Percentiles rank a stretch among this genome's conserved stretches.
These are phyloP conservation scores for Annulohypoxylon maeteangense DNA, from an alignment of 495 filamentous ascomycete species.

Conservation along the genomic window DNA sequence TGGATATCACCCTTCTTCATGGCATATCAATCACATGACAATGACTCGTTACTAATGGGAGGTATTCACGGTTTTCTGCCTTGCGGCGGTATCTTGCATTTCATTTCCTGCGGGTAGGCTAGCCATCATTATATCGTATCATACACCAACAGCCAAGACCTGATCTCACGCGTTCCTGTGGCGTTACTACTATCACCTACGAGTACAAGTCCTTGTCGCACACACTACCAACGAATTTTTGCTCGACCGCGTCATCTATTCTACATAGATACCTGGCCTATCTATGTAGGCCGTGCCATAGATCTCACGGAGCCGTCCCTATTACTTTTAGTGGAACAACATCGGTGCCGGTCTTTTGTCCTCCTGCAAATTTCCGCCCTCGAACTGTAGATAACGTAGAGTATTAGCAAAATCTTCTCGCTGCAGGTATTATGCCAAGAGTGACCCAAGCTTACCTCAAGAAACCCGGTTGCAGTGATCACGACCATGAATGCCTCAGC, in stretches of 20 bases:
- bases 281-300: not conserved
- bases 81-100: slow-evolving; percentile 4
- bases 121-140: slow-evolving; percentile 1
- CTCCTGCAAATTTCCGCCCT: slow-evolving; percentile 49
- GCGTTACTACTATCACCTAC: not conserved
- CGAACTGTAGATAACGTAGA: slow-evolving; percentile 50
- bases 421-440: not conserved
- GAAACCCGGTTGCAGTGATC: slow-evolving; percentile 67
- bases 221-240: not conserved
- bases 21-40: slow-evolving; percentile 30
- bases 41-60: slow-evolving; percentile 3
- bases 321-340: slow-evolving; percentile 41
- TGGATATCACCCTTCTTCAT: not conserved
- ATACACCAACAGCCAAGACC: not conserved
- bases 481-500: slow-evolving; percentile 68
- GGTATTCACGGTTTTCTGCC: slow-evolving; percentile 5
- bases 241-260: slow-evolving; percentile 7
- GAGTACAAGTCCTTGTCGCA: not conserved
- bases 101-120: not conserved
- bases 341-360: slow-evolving; percentile 27
- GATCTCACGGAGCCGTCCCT: not conserved
- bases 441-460: slow-evolving; percentile 60
- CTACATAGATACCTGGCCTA: not conserved
- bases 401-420: not conserved
- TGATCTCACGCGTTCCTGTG: not conserved